Evolutionary conservation across 1,139 yeast genomes (phyloP).

Genomic region (Saccharomycopsis hybrid): DNA sequence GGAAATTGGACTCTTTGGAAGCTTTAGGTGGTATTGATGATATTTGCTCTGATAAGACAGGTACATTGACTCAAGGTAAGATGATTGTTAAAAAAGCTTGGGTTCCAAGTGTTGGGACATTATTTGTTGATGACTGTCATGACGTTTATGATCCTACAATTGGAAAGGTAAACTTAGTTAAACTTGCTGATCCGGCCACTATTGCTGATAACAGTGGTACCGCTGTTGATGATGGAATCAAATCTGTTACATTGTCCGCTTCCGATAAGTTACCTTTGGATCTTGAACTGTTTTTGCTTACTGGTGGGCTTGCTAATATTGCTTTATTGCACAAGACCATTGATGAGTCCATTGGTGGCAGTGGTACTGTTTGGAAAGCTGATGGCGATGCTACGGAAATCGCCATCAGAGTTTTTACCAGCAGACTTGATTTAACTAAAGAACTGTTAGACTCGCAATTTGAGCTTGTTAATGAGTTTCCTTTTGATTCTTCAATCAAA

Average conservation of each 20-base stretch:
- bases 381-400: constrained; percentile 84
- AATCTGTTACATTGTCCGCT: constrained; percentile 24
- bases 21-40: constrained; percentile 77
- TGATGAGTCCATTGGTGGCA: constrained; percentile 29
- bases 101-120: constrained; percentile 74
- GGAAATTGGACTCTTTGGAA: constrained; percentile 73
- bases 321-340: constrained; percentile 47
- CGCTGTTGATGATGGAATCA: constrained; percentile 25
- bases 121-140: constrained; percentile 49
- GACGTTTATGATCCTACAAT: constrained; percentile 70
- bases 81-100: constrained; percentile 70
- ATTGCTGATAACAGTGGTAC: constrained; percentile 36
- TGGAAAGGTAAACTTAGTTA: constrained; percentile 46
- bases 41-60: constrained; percentile 80
- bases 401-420: constrained; percentile 69
- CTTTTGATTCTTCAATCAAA: constrained; percentile 73
- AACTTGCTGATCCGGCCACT: constrained; percentile 36
- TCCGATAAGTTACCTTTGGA: constrained; percentile 1
- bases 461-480: constrained; percentile 56
- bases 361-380: constrained; percentile 54
- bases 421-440: constrained; percentile 44
- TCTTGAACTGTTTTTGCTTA: constrained; percentile 40
- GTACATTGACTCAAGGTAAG: constrained; percentile 74
- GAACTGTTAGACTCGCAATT: constrained; percentile 31
- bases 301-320: constrained; percentile 69